A percentile compares a stretch with the other conserved stretches of the same genome.
These are phyloP conservation scores for Dothiorella sarmentorum DNA, from an alignment of 2,329 filamentous ascomycete genomes.

Conservation along the genomic window DNA sequence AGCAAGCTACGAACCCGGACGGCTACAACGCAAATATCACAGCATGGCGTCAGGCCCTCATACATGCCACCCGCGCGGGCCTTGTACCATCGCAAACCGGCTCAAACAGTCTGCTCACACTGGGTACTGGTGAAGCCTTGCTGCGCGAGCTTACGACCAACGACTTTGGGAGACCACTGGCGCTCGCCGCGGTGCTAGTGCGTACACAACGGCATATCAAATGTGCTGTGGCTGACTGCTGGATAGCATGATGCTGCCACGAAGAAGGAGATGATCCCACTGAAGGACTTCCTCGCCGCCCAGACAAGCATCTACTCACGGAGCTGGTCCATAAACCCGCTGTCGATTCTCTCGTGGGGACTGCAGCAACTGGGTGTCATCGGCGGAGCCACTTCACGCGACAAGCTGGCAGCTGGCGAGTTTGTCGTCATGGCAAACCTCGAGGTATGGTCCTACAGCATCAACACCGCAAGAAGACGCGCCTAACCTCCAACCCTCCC, in stretches of 20 bases:
- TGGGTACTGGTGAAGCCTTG: constrained; percentile 60
- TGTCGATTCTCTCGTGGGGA: constrained; percentile 72
- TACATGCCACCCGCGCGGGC: constrained; percentile 65
- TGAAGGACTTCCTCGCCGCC: constrained; percentile 63
- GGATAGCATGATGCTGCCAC: constrained; percentile 65
- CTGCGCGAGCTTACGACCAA: constrained; percentile 68
- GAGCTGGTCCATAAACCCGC: constrained; percentile 66
- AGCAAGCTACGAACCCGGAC: constrained; percentile 75
- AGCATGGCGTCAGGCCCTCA: constrained; percentile 74
- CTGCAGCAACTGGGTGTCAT: constrained; percentile 65
- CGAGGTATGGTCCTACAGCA: constrained; percentile 41
- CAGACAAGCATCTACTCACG: constrained; percentile 69
- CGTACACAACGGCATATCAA: constrained; percentile 24
- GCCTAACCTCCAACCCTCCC: neutral
- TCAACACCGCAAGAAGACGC: neutral
- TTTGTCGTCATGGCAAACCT: constrained; percentile 66
- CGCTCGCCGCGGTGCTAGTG: constrained; percentile 71
- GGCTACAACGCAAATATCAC: constrained; percentile 76
- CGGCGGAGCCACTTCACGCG: constrained; percentile 46
- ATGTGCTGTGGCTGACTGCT: neutral
- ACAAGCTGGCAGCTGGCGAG: constrained; percentile 57
- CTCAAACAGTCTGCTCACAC: constrained; percentile 47
- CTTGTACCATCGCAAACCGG: constrained; percentile 45
- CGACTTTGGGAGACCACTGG: constrained; percentile 77
- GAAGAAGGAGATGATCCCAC: constrained; percentile 65